A percentile compares a stretch with the other conserved stretches of the same genome.
phyloP scores from a whole-genome alignment of 352 stramenopile genomes.

The Pythium sukuiense region DNA sequence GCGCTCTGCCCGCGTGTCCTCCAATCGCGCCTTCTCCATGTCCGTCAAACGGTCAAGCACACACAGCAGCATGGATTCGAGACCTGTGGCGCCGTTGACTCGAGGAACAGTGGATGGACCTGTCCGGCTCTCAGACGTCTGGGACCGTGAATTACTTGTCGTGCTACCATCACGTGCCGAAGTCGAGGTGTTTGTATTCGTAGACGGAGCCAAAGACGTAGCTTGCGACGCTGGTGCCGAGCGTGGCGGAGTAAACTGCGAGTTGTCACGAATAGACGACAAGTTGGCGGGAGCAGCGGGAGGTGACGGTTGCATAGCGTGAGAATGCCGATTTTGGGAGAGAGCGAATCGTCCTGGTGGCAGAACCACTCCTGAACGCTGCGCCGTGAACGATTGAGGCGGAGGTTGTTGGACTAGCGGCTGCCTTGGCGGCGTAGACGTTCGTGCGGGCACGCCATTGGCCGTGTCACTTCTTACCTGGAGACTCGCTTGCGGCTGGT shows the following conservation, averaged over 20 bases:
- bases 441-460: neutral
- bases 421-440: neutral
- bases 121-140: neutral
- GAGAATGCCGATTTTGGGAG: neutral
- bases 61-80: neutral
- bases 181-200: neutral
- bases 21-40: conserved; percentile 10
- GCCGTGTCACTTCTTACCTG: neutral
- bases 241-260: neutral
- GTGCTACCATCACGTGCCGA: neutral
- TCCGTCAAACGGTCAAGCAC: conserved; percentile 12
- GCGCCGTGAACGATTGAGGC: neutral
- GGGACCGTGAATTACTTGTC: neutral
- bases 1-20: neutral
- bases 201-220: too few species aligned
- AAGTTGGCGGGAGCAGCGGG: neutral
- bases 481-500: too few species aligned
- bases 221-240: neutral
- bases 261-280: neutral
- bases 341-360: neutral
- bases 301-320: neutral
- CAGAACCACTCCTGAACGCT: neutral
- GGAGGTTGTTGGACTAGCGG: neutral
- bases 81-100: neutral
- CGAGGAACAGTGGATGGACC: neutral